Evolutionary conservation across 2,329 filamentous ascomycete genomes (phyloP).

Genomic region (Penicillium glabrum): DNA sequence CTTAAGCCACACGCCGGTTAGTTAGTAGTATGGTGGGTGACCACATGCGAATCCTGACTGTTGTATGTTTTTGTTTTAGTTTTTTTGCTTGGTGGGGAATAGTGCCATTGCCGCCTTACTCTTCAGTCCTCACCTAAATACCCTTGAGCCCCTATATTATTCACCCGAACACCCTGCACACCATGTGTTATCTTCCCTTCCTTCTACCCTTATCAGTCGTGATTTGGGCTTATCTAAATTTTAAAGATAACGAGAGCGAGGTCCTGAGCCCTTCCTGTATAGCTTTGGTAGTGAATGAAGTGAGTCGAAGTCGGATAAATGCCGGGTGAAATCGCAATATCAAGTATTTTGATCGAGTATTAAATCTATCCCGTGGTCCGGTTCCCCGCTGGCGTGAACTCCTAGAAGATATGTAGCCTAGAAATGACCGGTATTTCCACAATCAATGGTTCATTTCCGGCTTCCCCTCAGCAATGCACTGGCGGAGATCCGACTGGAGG

Average conservation of each 20-base stretch:
- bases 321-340: background rate
- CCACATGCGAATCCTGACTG: no score
- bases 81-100: no score
- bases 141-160: background rate
- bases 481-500: no score
- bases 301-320: background rate
- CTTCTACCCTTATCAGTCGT: background rate
- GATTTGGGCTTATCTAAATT: background rate
- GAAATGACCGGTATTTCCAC: background rate
- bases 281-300: background rate
- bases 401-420: background rate
- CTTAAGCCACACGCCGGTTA: no score
- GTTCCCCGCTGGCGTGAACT: background rate
- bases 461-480: no score
- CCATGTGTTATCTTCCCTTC: background rate
- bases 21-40: no score
- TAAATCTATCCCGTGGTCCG: background rate
- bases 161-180: background rate
- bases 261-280: background rate
- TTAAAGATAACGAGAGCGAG: background rate
- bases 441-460: background rate
- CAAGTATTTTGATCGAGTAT: background rate
- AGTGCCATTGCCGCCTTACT: no score
- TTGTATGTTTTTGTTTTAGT: no score
- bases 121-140: no score